Conservation (phyloP, 2,329 filamentous ascomycete species). For the Cordyceps fumosorosea region DNA sequence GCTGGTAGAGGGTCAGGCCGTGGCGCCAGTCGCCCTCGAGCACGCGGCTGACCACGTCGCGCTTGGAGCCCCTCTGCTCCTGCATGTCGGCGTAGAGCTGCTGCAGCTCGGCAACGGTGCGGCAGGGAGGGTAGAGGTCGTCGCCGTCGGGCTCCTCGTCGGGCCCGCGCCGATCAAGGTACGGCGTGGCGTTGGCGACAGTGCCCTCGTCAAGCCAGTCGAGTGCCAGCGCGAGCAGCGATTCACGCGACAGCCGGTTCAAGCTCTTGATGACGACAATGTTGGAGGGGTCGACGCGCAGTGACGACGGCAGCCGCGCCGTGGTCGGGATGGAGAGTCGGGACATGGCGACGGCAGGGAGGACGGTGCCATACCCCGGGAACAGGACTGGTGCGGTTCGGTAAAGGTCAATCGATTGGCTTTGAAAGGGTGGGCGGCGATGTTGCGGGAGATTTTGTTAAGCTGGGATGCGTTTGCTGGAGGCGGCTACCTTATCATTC, state of each 20-base stretch:
- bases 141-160: slow-evolving; percentile 52
- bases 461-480: background rate
- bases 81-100: slow-evolving; percentile 57
- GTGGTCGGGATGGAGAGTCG: slow-evolving; percentile 63
- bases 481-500: no score
- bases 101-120: slow-evolving; percentile 59
- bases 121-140: slow-evolving; percentile 63
- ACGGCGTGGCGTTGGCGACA: slow-evolving; percentile 43
- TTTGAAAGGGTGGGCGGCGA: background rate
- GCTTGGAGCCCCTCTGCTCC: slow-evolving; percentile 51
- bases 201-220: slow-evolving; percentile 71
- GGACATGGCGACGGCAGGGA: slow-evolving; percentile 33
- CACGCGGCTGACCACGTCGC: slow-evolving; percentile 58
- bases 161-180: slow-evolving; percentile 23
- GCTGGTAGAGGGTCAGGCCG: slow-evolving; percentile 57
- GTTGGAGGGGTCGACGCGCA: slow-evolving; percentile 61
- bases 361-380: background rate
- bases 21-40: slow-evolving; percentile 63
- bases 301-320: slow-evolving; percentile 62
- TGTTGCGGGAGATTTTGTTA: background rate
- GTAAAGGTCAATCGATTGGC: background rate
- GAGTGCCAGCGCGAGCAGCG: slow-evolving; percentile 64
- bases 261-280: slow-evolving; percentile 60
- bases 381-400: background rate
- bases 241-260: slow-evolving; percentile 62